phyloP scores from a whole-genome alignment of 176 grass and related monocot species.

The Carex scoparia region DNA sequence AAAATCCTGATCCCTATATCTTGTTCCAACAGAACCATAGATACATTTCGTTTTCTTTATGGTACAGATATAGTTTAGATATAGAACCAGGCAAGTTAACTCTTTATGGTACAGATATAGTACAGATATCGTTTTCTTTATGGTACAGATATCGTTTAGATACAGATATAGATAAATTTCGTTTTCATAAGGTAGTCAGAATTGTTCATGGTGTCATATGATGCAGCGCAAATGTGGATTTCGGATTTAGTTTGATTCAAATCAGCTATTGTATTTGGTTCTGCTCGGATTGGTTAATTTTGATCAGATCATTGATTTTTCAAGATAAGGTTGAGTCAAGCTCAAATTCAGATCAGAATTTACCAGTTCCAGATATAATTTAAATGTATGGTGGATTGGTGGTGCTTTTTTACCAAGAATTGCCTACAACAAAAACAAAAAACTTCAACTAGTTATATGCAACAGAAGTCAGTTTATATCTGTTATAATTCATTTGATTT shows the following conservation, averaged over 20 bases:
- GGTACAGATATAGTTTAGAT: neutral
- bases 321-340: neutral
- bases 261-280: too few species aligned
- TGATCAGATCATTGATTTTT: neutral
- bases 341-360: neutral
- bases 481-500: neutral
- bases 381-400: too few species aligned
- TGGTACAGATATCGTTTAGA: too few species aligned
- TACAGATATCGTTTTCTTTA: too few species aligned
- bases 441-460: neutral
- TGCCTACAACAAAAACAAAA: neutral
- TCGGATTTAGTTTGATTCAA: too few species aligned
- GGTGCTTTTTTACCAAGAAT: neutral
- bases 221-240: too few species aligned
- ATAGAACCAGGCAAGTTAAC: neutral
- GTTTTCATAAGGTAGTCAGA: too few species aligned
- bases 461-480: neutral
- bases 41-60: neutral
- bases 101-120: neutral
- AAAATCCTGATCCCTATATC: neutral
- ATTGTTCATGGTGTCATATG: too few species aligned
- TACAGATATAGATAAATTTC: too few species aligned
- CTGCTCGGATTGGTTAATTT: too few species aligned
- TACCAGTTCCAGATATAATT: neutral
- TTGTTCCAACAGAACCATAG: neutral